Conservation (phyloP, 345 rosid genomes). For the Rhodomyrtus tomentosa region DNA sequence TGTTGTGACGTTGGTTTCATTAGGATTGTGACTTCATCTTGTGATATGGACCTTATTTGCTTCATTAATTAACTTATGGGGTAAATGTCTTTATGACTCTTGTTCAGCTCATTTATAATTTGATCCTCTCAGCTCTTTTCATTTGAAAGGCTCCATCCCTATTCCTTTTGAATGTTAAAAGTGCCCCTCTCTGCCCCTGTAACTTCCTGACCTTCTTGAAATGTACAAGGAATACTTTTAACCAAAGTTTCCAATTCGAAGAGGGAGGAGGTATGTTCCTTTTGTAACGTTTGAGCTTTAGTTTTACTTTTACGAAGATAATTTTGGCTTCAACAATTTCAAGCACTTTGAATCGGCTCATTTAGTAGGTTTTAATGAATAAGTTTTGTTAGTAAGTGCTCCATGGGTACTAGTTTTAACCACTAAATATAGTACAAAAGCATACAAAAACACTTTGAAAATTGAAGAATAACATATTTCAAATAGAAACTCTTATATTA, state of each 20-base stretch:
- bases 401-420: not conserved
- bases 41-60: not conserved
- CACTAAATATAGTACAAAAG: not conserved
- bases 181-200: not conserved
- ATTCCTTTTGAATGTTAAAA: not conserved
- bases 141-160: not conserved
- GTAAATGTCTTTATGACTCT: not conserved
- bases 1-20: not conserved
- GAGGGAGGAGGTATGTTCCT: not conserved
- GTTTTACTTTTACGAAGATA: not conserved
- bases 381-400: not conserved
- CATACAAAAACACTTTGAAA: not conserved
- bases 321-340: not conserved
- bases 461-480: not conserved
- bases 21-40: not conserved
- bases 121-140: not conserved
- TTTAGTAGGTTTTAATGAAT: not conserved
- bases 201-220: not conserved
- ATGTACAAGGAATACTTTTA: not conserved
- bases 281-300: not conserved
- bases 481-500: not conserved
- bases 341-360: not conserved
- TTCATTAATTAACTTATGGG: not conserved
- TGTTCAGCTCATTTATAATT: not conserved
- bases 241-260: not conserved